These are phyloP conservation scores for Leccinum variicolor DNA, from an alignment of 768 basidiomycete genomes.

Conservation along the genomic window DNA sequence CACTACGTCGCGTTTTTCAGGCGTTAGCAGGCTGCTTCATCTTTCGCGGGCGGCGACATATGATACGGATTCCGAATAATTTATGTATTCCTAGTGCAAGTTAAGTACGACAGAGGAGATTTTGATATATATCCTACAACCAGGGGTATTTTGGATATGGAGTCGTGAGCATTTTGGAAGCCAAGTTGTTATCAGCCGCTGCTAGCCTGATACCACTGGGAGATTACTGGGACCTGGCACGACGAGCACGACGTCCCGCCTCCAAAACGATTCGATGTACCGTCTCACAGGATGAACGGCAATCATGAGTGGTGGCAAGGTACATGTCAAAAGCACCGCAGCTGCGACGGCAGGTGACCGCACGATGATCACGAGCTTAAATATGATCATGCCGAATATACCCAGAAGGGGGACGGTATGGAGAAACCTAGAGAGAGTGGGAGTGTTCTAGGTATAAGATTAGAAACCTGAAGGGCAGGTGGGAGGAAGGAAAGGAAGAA, in stretches of 20 bases:
- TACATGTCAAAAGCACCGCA: slow-evolving; percentile 20
- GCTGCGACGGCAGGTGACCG: slow-evolving; percentile 20
- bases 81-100: neutral
- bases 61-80: no score
- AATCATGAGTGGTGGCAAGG: slow-evolving; percentile 17
- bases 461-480: neutral
- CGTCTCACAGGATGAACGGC: slow-evolving; percentile 4
- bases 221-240: neutral
- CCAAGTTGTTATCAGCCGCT: neutral
- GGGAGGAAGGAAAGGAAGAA: neutral
- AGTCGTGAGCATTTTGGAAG: neutral
- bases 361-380: slow-evolving; percentile 17
- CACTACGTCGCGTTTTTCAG: no score
- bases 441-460: slow-evolving; percentile 6
- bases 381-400: slow-evolving; percentile 17
- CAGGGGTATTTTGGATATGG: neutral
- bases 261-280: slow-evolving; percentile 4
- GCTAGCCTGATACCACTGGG: neutral
- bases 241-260: neutral
- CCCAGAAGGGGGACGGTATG: slow-evolving; percentile 27
- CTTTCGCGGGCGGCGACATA: no score
- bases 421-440: slow-evolving; percentile 16
- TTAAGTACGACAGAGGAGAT: neutral
- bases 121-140: neutral
- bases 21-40: no score